Evolutionary conservation across 1,284 basidiomycete genomes (phyloP), one percentile per base, ranked within the genome.

Genomic region (Porphyrellus sp.): DNA sequence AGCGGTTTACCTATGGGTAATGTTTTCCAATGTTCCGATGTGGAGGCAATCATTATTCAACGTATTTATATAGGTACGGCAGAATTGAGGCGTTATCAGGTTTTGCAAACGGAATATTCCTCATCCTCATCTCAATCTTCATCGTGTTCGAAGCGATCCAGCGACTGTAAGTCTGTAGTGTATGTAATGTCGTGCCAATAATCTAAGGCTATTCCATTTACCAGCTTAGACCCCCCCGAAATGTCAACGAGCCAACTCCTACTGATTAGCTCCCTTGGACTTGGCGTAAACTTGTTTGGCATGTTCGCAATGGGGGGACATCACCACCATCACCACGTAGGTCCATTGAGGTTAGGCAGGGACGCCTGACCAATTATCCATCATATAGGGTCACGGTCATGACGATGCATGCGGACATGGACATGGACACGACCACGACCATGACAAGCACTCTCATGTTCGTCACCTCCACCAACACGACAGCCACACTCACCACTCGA

Each of bases 71-170:
- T 58, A 93, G 91, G 20, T 99, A 97, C 71, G 87, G 89, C 2
- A 85, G 97, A n/a, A 95, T 99, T n/a, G 97, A 99, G 72, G 98
- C 97, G 0, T 73, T 99, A 18, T 98, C 94, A 12, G 97, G 97
- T 3, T 99, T 99, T 66, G 94, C 96, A 6, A 99, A 99, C 68
- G 97, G 96, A 38, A 86, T 98, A 57, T 99, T 99, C 70, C 77
- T 99, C 3, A 90, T 99, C 60, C 74, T 99, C 38, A 98, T 99
- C 58, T 98, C 93, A 4, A 84, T 98, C 49, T 99, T 99, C 70
- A 99, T 99, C 67, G 87, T 99, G 24, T 98, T 99, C 60, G 97
- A 99, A 72, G 97, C 94, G 3, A 84, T 99, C 40, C 93, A 99
- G 72, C 80, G 97, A 59, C 81, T 99, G 88, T 93, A 67, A 69